Evolutionary conservation across 2,329 filamentous ascomycete genomes (phyloP).

Genomic region (Paraphaeosphaeria minitans): DNA sequence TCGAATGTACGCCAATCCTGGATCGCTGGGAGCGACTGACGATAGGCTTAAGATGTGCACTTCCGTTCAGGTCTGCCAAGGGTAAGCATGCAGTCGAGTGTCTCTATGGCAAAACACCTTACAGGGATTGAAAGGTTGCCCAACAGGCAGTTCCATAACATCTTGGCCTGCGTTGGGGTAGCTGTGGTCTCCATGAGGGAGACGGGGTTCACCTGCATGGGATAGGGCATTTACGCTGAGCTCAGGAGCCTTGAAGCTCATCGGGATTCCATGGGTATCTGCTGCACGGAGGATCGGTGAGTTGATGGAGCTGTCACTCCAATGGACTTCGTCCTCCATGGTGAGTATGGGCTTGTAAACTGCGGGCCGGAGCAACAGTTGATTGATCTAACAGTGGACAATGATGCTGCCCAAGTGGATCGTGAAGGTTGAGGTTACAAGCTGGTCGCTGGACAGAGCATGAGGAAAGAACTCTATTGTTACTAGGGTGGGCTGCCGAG

Average conservation of each 20-base stretch:
- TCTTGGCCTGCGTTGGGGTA: neutral
- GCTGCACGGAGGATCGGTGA: neutral
- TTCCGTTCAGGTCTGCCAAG: neutral
- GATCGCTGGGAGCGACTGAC: constrained; percentile 14
- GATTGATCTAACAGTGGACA: constrained; percentile 11
- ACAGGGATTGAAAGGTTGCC: constrained; percentile 16
- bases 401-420: neutral
- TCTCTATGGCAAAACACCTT: neutral
- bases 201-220: no score
- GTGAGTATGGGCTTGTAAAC: constrained; percentile 8
- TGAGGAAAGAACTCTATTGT: neutral
- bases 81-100: neutral
- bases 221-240: neutral
- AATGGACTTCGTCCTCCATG: constrained; percentile 32
- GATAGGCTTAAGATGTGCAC: neutral
- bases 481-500: neutral
- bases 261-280: neutral
- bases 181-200: neutral
- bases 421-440: neutral
- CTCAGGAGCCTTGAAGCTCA: neutral
- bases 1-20: constrained; percentile 13
- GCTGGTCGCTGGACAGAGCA: neutral
- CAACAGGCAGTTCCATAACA: constrained; percentile 4
- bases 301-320: constrained; percentile 29
- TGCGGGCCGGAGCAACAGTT: neutral